These are phyloP conservation scores for Neurospora sp. DNA, from an alignment of 2,329 filamentous ascomycete genomes.

Conservation along the genomic window DNA sequence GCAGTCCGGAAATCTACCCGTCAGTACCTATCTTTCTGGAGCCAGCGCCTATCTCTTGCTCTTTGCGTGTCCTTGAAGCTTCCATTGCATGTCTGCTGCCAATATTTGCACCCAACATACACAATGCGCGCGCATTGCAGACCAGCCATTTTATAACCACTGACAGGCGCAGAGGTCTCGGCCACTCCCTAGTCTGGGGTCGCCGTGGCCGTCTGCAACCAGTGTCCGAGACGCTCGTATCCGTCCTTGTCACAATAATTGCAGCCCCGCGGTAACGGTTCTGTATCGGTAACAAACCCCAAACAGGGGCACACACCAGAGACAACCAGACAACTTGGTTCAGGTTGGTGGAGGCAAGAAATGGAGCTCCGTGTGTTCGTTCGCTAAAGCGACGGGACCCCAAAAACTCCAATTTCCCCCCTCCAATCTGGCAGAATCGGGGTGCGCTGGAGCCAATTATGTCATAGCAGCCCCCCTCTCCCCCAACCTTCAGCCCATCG, in stretches of 20 bases:
- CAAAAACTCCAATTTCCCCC: background rate
- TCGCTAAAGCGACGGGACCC: background rate
- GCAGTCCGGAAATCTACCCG: background rate
- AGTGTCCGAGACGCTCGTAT: background rate
- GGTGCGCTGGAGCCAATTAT: slow-evolving; percentile 5
- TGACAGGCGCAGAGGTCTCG: background rate
- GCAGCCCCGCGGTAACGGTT: background rate
- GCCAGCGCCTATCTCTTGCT: background rate
- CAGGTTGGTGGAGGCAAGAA: background rate
- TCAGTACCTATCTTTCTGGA: background rate
- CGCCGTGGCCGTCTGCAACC: background rate
- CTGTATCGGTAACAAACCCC: background rate
- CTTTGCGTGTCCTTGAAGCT: background rate
- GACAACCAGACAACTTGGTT: background rate
- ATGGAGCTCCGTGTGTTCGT: background rate
- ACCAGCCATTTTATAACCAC: background rate
- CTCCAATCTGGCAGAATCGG: background rate
- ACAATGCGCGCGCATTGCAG: background rate
- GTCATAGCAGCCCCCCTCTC: slow-evolving; percentile 4
- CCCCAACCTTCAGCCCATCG: background rate
- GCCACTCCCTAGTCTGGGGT: background rate
- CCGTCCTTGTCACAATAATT: background rate
- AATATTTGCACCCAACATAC: background rate
- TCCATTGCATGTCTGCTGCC: background rate
- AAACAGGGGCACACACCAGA: background rate